phyloP scores from a whole-genome alignment of 352 stramenopile species.

The Pythium volutum region DNA sequence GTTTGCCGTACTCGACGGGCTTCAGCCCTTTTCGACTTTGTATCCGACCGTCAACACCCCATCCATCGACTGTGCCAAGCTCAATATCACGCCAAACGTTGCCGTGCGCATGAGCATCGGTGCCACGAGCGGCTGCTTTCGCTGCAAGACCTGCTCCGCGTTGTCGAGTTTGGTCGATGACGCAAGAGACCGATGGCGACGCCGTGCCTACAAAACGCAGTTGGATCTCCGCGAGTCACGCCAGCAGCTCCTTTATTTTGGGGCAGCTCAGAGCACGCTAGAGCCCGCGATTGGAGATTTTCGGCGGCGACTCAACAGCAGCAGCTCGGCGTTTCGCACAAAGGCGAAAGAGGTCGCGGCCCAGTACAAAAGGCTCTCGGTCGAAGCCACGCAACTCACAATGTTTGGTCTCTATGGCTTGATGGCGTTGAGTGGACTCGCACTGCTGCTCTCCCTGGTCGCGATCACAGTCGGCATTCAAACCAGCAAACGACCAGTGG shows the following conservation, averaged over 20 bases:
- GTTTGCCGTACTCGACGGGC: slow-evolving; percentile 37
- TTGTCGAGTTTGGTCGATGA: slow-evolving; percentile 33
- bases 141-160: slow-evolving; percentile 50
- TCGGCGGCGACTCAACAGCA: slow-evolving; percentile 29
- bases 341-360: slow-evolving; percentile 14
- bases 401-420: slow-evolving; percentile 34
- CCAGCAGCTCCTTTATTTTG: slow-evolving; percentile 42
- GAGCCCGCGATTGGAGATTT: slow-evolving; percentile 32
- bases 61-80: slow-evolving; percentile 33
- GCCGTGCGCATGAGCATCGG: slow-evolving; percentile 54
- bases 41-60: slow-evolving; percentile 39
- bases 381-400: slow-evolving; percentile 29
- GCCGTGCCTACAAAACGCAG: slow-evolving; percentile 44
- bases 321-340: slow-evolving; percentile 20
- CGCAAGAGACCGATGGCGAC: slow-evolving; percentile 38
- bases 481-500: slow-evolving; percentile 37
- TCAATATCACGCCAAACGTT: slow-evolving; percentile 50
- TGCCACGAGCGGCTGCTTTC: slow-evolving; percentile 53
- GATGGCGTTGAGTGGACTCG: slow-evolving; percentile 29
- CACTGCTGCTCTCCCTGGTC: slow-evolving; percentile 28
- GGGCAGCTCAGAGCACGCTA: slow-evolving; percentile 21
- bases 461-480: slow-evolving; percentile 35
- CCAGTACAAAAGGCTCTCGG: slow-evolving; percentile 28
- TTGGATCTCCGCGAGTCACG: slow-evolving; percentile 51
- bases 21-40: slow-evolving; percentile 38